Base-by-base conservation (phyloP, 148 eudicot species). In the Pharnaceum exiguum region DNA sequence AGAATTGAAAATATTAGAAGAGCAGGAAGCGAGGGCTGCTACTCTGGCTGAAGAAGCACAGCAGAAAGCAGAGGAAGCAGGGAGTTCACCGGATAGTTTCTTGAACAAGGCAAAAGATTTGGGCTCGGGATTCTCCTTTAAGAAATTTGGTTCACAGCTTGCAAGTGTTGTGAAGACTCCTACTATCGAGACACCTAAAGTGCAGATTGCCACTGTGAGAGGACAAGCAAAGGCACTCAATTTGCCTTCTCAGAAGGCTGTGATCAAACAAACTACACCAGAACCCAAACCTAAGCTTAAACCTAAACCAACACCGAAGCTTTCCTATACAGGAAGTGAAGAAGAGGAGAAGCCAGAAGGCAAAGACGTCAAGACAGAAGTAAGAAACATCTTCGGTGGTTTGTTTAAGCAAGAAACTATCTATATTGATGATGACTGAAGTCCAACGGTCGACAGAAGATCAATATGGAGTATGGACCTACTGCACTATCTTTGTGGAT, bases 381-480 rank as follows among this genome's bases (percentile, higher is more conserved):
- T 65, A 51, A 86, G 84, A 73, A 94, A 82, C 63, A 53, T 89
- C 38, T 82, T 94, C 30, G 99, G 99, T 24, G 99, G 99, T 22
- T 51, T 94, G 60, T 94, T 94, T 75, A 71, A 86, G 84, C 99
- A 94, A 70, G 96, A 94, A 79, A 94, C 99, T 26, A 78, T 86
- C 69, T 94, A 94, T 59, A 73, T 89, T n/a, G 99, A 89, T 46
- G 97, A 93, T 57, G 81, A 57, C 30, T 64, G 50, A 60, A 24
- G n/a, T n/a, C n/a, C n/a, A n/a, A n/a, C n/a, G n/a, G n/a, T n/a
- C n/a, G n/a, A n/a, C n/a, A 51, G 40, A 57, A 58, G 18, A 57
- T 30, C 28, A 22, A n/a, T n/a, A n/a, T n/a, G n/a, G n/a, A n/a
- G n/a, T 51, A 23, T 30, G 27, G 28, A 11, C 16, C 16, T 9